Evolutionary conservation across 140 eudicot species (phyloP).

Genomic region (Artemisia princeps): DNA sequence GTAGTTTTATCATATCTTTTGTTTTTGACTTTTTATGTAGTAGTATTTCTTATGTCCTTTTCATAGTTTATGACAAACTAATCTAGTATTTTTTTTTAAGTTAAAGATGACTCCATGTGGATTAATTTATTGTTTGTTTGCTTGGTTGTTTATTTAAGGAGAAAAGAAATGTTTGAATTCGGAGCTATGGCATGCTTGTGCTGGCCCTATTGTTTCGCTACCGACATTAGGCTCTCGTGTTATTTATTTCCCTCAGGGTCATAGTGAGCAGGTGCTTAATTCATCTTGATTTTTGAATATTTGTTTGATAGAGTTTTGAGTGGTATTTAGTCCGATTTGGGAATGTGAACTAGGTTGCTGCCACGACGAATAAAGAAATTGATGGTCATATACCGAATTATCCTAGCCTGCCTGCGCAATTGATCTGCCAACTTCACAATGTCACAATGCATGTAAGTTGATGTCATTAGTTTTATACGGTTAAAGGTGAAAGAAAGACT

Average conservation of each 20-base stretch:
- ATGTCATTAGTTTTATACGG: background rate
- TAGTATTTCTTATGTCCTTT: slow-evolving; percentile 12
- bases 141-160: slow-evolving; percentile 33
- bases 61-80: slow-evolving; percentile 2
- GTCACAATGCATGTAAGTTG: slow-evolving; percentile 96
- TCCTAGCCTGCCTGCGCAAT: slow-evolving; percentile 82
- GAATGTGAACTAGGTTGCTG: slow-evolving; percentile 67
- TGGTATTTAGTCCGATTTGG: slow-evolving; percentile 13
- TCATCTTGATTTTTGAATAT: background rate
- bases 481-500: background rate
- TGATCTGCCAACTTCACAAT: slow-evolving; percentile 96
- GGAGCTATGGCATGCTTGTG: slow-evolving; percentile 99
- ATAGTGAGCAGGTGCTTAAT: slow-evolving; percentile 77
- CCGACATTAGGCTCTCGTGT: slow-evolving; percentile 74
- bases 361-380: slow-evolving; percentile 82
- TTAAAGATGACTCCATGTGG: background rate
- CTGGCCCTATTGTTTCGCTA: slow-evolving; percentile 89
- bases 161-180: slow-evolving; percentile 93
- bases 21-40: slow-evolving; percentile 11
- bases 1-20: background rate
- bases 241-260: slow-evolving; percentile 97
- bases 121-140: slow-evolving; percentile 19
- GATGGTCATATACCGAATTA: slow-evolving; percentile 94
- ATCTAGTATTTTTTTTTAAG: slow-evolving; percentile 8
- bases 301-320: background rate